Percentiles rank a stretch among this genome's conserved stretches.
These are phyloP conservation scores for Cryphonectria radicalis DNA, from an alignment of 2,329 filamentous ascomycete genomes.

Conservation along the genomic window DNA sequence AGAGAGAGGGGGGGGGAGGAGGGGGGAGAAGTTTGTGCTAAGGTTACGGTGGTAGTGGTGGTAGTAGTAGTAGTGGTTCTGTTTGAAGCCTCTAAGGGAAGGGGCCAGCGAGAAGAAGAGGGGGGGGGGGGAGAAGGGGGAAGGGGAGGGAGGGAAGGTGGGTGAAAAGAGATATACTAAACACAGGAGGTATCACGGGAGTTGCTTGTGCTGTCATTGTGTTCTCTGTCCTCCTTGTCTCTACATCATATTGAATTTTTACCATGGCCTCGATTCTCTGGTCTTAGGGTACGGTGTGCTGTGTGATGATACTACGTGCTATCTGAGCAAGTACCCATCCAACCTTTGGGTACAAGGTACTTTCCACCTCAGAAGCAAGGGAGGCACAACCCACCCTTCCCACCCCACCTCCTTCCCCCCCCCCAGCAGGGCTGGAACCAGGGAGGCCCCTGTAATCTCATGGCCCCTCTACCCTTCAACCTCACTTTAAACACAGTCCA, in stretches of 20 bases:
- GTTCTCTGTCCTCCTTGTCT: background rate
- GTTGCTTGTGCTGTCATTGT: background rate
- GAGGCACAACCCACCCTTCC: background rate
- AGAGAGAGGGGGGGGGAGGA: background rate
- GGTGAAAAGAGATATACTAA: background rate
- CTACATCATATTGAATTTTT: background rate
- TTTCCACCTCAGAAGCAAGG: background rate
- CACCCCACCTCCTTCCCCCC: no score
- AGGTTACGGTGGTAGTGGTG: no score
- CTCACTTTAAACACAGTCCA: background rate
- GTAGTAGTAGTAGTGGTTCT: background rate
- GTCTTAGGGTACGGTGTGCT: background rate
- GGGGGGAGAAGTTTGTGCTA: background rate
- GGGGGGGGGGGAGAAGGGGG: no score
- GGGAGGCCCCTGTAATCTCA: background rate
- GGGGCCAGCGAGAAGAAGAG: no score
- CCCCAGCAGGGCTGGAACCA: background rate
- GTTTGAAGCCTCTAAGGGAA: background rate
- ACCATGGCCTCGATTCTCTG: background rate
- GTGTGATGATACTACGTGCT: background rate
- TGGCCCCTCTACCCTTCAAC: background rate
- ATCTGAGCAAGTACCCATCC: no score
- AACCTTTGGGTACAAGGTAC: background rate
- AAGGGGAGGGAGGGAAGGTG: no score
- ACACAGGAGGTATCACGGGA: background rate